phyloP scores from a whole-genome alignment of 2,329 filamentous ascomycete species.

The Aspergillus tamarii region DNA sequence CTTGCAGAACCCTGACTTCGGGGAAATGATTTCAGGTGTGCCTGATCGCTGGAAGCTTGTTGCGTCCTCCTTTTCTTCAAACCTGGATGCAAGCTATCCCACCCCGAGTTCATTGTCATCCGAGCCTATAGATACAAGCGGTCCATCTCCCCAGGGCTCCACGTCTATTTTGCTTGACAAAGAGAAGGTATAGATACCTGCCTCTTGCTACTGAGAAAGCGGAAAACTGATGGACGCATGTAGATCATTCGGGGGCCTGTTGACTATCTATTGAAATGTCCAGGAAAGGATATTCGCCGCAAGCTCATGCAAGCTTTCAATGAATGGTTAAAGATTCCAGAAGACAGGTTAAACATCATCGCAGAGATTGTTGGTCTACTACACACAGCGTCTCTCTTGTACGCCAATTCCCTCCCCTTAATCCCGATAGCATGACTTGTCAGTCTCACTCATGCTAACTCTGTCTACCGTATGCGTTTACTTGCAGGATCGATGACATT shows the following conservation, averaged over 20 bases:
- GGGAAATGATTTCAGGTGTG: not conserved
- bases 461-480: rapidly evolving
- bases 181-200: not conserved
- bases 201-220: rapidly evolving
- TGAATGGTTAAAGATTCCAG: conserved; percentile 46
- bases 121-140: not conserved
- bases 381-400: conserved; percentile 49
- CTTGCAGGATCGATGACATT: conserved; percentile 50
- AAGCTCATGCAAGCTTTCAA: conserved; percentile 50
- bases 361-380: conserved; percentile 46
- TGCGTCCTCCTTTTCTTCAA: not conserved
- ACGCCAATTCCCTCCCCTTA: not conserved
- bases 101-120: not conserved
- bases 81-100: not conserved
- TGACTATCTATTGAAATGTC: conserved; percentile 16
- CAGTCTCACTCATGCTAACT: not conserved
- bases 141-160: not conserved
- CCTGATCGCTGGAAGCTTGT: not conserved
- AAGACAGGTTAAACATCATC: conserved; percentile 43
- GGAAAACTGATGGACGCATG: not conserved
- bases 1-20: not conserved
- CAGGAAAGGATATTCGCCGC: conserved; percentile 48
- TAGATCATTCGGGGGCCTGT: not conserved
- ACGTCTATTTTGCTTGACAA: not conserved
- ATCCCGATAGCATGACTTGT: not conserved